Conservation (phyloP, 371 early-diverging fungal species). For the Lichtheimia hyalospora region DNA sequence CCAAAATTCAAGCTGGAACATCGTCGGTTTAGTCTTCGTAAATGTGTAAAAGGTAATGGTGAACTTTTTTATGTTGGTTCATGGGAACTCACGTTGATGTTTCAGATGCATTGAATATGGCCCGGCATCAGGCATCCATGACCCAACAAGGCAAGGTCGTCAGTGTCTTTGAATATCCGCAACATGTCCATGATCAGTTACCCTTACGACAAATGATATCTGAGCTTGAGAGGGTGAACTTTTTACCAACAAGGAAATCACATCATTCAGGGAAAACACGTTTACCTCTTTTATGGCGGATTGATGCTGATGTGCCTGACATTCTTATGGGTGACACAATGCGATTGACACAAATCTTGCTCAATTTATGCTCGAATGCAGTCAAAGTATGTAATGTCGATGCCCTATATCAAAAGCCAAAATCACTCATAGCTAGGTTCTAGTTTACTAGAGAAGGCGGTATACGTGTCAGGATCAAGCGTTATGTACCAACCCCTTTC, state of each 20-base stretch:
- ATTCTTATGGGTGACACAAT: slow-evolving; percentile 59
- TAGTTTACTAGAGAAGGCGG: slow-evolving; percentile 50
- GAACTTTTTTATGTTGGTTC: neutral
- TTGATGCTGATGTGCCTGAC: slow-evolving; percentile 58
- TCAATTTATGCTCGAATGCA: slow-evolving; percentile 62
- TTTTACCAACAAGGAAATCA: slow-evolving; percentile 10
- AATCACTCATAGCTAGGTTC: too few relatives aligned
- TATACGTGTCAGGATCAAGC: slow-evolving; percentile 40
- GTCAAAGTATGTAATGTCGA: slow-evolving; percentile 50
- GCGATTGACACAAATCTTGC: slow-evolving; percentile 56
- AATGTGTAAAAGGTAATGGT: slow-evolving; percentile 57
- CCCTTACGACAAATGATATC: slow-evolving; percentile 38
- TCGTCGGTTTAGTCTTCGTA: slow-evolving; percentile 55
- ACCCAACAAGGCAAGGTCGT: slow-evolving; percentile 46
- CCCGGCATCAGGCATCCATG: slow-evolving; percentile 49
- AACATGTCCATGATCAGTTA: slow-evolving; percentile 51
- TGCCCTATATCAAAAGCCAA: neutral
- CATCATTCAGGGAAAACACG: slow-evolving; percentile 42
- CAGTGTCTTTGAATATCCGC: slow-evolving; percentile 54
- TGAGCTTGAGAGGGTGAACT: slow-evolving; percentile 19
- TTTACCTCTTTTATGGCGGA: slow-evolving; percentile 57
- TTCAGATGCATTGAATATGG: slow-evolving; percentile 50
- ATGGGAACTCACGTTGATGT: neutral
- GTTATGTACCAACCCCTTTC: slow-evolving; percentile 26
- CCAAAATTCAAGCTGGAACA: slow-evolving; percentile 58